Evolutionary conservation across 139 green algal species (phyloP).

Genomic region (Picochlorum sp.): DNA sequence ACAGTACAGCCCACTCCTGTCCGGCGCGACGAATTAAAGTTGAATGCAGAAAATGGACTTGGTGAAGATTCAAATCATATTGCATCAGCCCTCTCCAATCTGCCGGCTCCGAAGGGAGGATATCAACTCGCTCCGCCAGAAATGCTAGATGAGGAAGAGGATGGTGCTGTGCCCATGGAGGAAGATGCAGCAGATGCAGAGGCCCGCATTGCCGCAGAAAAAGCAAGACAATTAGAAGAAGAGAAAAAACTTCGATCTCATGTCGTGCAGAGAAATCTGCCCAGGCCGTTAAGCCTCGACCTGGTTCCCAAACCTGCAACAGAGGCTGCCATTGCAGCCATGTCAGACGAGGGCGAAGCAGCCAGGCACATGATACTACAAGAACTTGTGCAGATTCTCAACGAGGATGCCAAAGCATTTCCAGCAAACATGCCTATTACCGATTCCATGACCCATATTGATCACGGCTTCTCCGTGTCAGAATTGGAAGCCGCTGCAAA

Average conservation of each 20-base stretch:
- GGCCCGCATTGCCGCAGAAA: slow-evolving; percentile 46
- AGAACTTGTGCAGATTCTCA: slow-evolving; percentile 35
- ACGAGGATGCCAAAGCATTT: slow-evolving; percentile 60
- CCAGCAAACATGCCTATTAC: slow-evolving; percentile 18
- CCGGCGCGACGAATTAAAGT: not conserved
- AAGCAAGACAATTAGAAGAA: slow-evolving; percentile 35
- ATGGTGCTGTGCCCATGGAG: slow-evolving; percentile 13
- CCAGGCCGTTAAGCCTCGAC: slow-evolving; percentile 44
- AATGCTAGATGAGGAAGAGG: slow-evolving; percentile 28
- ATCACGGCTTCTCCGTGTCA: not conserved
- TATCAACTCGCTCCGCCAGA: slow-evolving; percentile 74
- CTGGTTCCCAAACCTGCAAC: slow-evolving; percentile 25
- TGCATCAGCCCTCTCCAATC: slow-evolving; percentile 41
- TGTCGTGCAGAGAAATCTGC: slow-evolving; percentile 66
- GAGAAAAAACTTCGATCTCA: slow-evolving; percentile 43
- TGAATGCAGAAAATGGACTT: not conserved
- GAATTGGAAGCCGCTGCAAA: slow-evolving; percentile 1
- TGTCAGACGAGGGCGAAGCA: slow-evolving; percentile 27
- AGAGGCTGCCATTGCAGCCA: slow-evolving; percentile 14
- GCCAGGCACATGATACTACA: slow-evolving; percentile 62
- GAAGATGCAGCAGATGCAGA: slow-evolving; percentile 40
- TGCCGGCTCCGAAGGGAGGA: slow-evolving; percentile 85
- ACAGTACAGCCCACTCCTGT: slow-evolving; percentile 4
- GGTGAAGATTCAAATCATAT: too few relatives aligned
- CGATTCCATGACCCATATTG: not conserved